Evolutionary conservation across 768 basidiomycete genomes (phyloP).

Genomic region (Serendipita vermifera): DNA sequence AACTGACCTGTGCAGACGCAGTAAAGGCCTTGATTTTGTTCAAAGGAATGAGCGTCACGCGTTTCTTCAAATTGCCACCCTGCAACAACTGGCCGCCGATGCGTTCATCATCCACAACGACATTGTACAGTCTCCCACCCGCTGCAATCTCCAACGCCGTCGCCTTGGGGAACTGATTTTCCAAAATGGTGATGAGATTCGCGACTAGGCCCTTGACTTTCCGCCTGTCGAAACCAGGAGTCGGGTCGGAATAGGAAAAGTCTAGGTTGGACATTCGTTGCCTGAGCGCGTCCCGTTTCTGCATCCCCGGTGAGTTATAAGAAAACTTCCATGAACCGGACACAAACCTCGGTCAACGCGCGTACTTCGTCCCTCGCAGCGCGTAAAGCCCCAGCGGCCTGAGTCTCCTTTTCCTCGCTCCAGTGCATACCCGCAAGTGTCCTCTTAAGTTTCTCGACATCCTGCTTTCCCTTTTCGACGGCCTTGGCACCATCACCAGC

Average conservation of each 20-base stretch:
- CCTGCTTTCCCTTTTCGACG: conserved; percentile 37
- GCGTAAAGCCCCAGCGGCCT: conserved; percentile 37
- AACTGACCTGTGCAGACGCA: conserved; percentile 36
- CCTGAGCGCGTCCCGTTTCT: conserved; percentile 60
- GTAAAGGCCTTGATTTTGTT: conserved; percentile 71
- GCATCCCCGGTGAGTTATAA: conserved; percentile 8
- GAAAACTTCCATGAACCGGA: background rate
- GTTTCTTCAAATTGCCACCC: conserved; percentile 63
- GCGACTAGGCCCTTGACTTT: conserved; percentile 90
- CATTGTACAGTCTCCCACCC: conserved; percentile 80
- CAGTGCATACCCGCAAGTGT: conserved; percentile 54
- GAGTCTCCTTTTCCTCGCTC: conserved; percentile 61
- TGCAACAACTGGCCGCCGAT: conserved; percentile 76
- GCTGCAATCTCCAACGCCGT: conserved; percentile 91
- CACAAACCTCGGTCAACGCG: conserved; percentile 45
- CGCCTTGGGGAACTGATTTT: conserved; percentile 58
- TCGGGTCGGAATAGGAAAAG: conserved; percentile 71
- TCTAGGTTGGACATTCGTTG: conserved; percentile 56
- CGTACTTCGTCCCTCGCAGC: conserved; percentile 43
- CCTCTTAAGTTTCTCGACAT: conserved; percentile 43
- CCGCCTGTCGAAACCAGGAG: conserved; percentile 63
- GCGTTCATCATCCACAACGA: conserved; percentile 83
- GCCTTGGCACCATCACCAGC: conserved; percentile 62
- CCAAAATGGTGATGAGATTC: conserved; percentile 64
- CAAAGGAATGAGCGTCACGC: conserved; percentile 87